Conservation (phyloP, 345 rosid genomes). For the Sonneratia caseolaris region DNA sequence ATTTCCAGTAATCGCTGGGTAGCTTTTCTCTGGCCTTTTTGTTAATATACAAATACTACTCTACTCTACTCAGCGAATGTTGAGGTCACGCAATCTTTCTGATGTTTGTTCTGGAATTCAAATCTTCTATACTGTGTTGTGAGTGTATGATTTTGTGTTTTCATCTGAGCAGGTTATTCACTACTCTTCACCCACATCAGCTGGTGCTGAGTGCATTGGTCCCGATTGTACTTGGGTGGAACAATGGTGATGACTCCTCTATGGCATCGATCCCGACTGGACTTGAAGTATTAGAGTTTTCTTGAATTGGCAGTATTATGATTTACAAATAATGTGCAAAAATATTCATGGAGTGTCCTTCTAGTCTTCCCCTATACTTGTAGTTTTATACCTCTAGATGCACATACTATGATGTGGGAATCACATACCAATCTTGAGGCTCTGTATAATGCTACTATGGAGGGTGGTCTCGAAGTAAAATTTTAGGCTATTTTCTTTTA, state of each 20-base stretch:
- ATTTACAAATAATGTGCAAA: background rate
- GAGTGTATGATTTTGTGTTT: background rate
- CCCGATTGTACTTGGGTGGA: conserved; percentile 81
- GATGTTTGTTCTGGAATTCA: background rate
- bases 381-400: background rate
- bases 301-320: background rate
- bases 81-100: background rate
- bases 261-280: background rate
- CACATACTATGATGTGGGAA: background rate
- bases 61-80: background rate
- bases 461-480: too few relatives aligned
- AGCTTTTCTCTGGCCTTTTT: too few relatives aligned
- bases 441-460: too few relatives aligned
- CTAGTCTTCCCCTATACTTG: background rate
- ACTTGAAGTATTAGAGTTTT: background rate
- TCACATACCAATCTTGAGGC: background rate
- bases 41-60: too few relatives aligned
- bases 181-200: conserved; percentile 70
- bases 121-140: background rate
- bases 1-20: too few relatives aligned
- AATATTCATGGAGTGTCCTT: background rate
- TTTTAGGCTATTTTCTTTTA: too few relatives aligned
- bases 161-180: conserved; percentile 43
- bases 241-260: conserved; percentile 52
- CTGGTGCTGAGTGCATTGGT: conserved; percentile 83